Percentiles rank a stretch among this genome's conserved stretches.
These are phyloP conservation scores for Achaetomium macrosporum DNA, from an alignment of 2,329 filamentous ascomycete genomes.

Conservation along the genomic window DNA sequence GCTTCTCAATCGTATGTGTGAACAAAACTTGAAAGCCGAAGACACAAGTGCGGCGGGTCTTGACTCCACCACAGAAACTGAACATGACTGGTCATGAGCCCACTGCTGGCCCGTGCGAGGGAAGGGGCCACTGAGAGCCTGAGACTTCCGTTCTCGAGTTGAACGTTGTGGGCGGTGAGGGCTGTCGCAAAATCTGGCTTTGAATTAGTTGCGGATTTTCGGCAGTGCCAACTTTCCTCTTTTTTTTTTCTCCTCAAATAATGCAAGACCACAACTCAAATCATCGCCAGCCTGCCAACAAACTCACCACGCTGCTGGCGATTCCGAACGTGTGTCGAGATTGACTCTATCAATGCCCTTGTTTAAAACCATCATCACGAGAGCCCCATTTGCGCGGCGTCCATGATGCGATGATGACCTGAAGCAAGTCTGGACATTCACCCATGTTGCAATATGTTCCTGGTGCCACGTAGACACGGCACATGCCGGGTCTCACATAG, in stretches of 20 bases:
- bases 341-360: conserved; percentile 46
- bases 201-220: conserved; percentile 8
- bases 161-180: conserved; percentile 25
- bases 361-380: conserved; percentile 65
- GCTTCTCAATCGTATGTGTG: conserved; percentile 14
- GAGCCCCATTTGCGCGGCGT: conserved; percentile 55
- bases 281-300: conserved; percentile 35
- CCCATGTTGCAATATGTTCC: conserved; percentile 5
- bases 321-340: conserved; percentile 54
- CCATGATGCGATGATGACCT: conserved; percentile 66
- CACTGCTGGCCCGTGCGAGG: conserved; percentile 13
- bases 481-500: not conserved
- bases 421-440: conserved; percentile 54
- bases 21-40: conserved; percentile 25
- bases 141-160: not conserved
- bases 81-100: conserved; percentile 16
- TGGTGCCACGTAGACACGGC: conserved; percentile 13
- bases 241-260: conserved; percentile 21
- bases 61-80: conserved; percentile 21
- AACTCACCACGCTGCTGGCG: conserved; percentile 40
- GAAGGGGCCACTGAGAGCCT: conserved; percentile 10
- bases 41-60: conserved; percentile 23
- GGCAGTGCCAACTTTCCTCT: conserved; percentile 5
- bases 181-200: conserved; percentile 15
- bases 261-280: conserved; percentile 31